phyloP scores from a whole-genome alignment of 768 basidiomycete genomes.

The Clathrus columnatus region DNA sequence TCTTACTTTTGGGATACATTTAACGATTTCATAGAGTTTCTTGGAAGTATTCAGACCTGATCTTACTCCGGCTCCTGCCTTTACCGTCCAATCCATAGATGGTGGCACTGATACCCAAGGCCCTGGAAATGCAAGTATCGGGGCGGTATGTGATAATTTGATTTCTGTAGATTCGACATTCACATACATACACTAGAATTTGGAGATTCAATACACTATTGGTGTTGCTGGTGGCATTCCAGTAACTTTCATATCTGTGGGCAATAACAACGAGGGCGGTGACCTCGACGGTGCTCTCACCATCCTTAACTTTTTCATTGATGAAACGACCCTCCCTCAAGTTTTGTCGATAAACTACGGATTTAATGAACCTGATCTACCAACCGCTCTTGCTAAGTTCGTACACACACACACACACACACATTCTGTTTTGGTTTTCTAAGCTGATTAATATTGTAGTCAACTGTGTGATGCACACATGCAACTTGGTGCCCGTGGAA shows the following conservation, averaged over 20 bases:
- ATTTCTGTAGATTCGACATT: background rate
- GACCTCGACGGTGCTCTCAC: conserved; percentile 20
- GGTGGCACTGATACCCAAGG: conserved; percentile 11
- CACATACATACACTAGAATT: conserved; percentile 15
- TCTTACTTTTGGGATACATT: too few relatives aligned
- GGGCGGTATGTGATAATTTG: background rate
- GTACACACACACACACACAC: background rate
- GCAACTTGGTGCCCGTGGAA: conserved; percentile 18
- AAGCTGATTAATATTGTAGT: conserved; percentile 12
- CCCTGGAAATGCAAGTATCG: conserved; percentile 8
- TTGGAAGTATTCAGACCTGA: conserved; percentile 11
- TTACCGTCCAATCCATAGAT: conserved; percentile 6
- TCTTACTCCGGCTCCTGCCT: conserved; percentile 9
- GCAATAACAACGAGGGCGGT: conserved; percentile 12
- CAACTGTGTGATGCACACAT: conserved; percentile 21
- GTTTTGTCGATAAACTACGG: conserved; percentile 22
- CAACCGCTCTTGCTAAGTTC: conserved; percentile 15
- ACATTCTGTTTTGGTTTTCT: background rate
- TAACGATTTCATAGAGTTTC: conserved; percentile 5
- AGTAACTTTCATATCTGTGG: conserved; percentile 21
- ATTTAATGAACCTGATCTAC: conserved; percentile 18
- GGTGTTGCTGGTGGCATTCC: conserved; percentile 24
- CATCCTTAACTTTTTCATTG: conserved; percentile 17
- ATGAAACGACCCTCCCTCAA: background rate
- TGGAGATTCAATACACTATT: conserved; percentile 32